Conservation (phyloP, 1,139 yeast species). For the Nakaseomyces sp. region DNA sequence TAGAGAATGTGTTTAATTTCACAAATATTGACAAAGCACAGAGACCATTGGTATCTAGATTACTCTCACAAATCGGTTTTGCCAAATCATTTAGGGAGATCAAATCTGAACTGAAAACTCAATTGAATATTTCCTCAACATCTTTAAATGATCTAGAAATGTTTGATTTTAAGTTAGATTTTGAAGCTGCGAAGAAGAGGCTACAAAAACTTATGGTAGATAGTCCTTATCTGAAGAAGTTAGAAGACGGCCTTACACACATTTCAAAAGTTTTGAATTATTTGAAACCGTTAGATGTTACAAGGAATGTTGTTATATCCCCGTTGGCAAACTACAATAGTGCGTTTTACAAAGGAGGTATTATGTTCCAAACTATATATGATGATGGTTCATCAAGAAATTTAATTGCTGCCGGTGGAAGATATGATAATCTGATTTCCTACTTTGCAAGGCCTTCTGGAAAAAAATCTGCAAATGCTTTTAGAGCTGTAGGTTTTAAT, state of each 20-base stretch:
- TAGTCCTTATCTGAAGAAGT: constrained; percentile 52
- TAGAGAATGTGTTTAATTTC: constrained; percentile 66
- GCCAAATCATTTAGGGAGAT: constrained; percentile 60
- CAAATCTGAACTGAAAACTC: constrained; percentile 55
- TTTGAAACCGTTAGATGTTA: constrained; percentile 52
- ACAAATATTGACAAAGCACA: constrained; percentile 72
- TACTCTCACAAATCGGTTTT: constrained; percentile 68
- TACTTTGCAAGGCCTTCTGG: constrained; percentile 49
- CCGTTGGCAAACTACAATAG: constrained; percentile 81
- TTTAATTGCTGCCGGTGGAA: constrained; percentile 81
- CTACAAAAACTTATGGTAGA: constrained; percentile 66
- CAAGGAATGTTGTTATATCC: constrained; percentile 40
- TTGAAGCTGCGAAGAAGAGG: constrained; percentile 54
- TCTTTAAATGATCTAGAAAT: constrained; percentile 70
- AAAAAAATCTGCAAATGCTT: constrained; percentile 34
- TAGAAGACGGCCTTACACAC: constrained; percentile 56
- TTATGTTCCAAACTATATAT: constrained; percentile 81
- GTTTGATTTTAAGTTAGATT: constrained; percentile 65
- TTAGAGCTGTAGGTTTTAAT: constrained; percentile 78
- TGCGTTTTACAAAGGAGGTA: constrained; percentile 65
- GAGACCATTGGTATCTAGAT: constrained; percentile 54
- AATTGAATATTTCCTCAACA: constrained; percentile 69
- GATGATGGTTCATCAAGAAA: constrained; percentile 39
- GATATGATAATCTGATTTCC: constrained; percentile 68
- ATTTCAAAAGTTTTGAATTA: constrained; percentile 48